Percentiles rank a stretch among this genome's conserved stretches.
These are phyloP conservation scores for Fusarium paranaense DNA, from an alignment of 2,329 filamentous ascomycete genomes.

Conservation along the genomic window DNA sequence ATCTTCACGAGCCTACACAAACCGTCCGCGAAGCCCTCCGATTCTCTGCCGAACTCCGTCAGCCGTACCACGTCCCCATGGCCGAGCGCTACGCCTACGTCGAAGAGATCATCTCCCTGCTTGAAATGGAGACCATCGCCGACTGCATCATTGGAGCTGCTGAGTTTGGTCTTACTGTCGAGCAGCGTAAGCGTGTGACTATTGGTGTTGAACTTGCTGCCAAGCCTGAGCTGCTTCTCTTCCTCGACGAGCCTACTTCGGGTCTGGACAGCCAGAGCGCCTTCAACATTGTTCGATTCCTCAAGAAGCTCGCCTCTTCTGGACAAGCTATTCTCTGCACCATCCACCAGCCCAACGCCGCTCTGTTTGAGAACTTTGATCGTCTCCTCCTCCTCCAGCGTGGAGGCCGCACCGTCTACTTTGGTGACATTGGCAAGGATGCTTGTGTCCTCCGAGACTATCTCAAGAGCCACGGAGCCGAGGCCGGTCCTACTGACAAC, in stretches of 20 bases:
- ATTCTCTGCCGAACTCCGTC: slow-evolving; percentile 72
- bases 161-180: slow-evolving; percentile 77
- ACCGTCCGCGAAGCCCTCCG: slow-evolving; percentile 73
- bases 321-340: slow-evolving; percentile 92
- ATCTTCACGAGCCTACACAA: slow-evolving; percentile 71
- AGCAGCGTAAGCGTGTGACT: slow-evolving; percentile 81
- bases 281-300: slow-evolving; percentile 81
- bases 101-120: slow-evolving; percentile 69
- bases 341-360: slow-evolving; percentile 89
- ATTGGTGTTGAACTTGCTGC: slow-evolving; percentile 92
- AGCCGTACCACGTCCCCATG: slow-evolving; percentile 64
- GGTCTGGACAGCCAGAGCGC: slow-evolving; percentile 73
- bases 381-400: slow-evolving; percentile 81
- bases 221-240: slow-evolving; percentile 80
- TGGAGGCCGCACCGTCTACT: slow-evolving; percentile 86
- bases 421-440: slow-evolving; percentile 84
- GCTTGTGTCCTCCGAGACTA: slow-evolving; percentile 76
- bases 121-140: slow-evolving; percentile 70
- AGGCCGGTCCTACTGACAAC: slow-evolving; percentile 66
- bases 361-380: slow-evolving; percentile 90
- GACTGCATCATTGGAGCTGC: slow-evolving; percentile 69
- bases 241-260: slow-evolving; percentile 83
- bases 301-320: slow-evolving; percentile 80
- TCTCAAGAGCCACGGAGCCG: slow-evolving; percentile 69
- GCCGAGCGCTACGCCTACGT: slow-evolving; percentile 70